A percentile compares a stretch with the other conserved stretches of the same genome.
These are phyloP conservation scores for Annulohypoxylon nitens DNA, from an alignment of 495 filamentous ascomycete species.

Conservation along the genomic window DNA sequence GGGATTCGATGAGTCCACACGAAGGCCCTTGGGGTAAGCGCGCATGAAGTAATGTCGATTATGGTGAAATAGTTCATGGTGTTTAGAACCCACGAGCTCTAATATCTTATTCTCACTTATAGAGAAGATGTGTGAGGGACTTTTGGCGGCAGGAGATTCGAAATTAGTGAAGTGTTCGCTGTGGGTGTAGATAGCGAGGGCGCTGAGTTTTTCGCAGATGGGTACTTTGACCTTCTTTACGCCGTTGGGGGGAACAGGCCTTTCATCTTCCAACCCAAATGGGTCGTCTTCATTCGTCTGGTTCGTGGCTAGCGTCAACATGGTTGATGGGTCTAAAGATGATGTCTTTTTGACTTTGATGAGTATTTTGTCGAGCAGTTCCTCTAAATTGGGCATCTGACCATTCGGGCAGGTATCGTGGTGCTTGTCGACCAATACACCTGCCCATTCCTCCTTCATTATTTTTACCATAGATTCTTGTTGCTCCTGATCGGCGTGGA, in stretches of 20 bases:
- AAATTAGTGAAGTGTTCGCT: constrained; percentile 82
- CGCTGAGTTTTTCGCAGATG: constrained; percentile 77
- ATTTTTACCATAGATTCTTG: constrained; percentile 93
- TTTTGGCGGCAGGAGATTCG: constrained; percentile 64
- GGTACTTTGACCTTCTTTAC: constrained; percentile 65
- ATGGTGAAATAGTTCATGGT: constrained; percentile 77
- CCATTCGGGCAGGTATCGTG: constrained; percentile 60
- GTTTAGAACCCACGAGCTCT: constrained; percentile 67
- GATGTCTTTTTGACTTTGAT: constrained; percentile 87
- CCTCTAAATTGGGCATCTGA: constrained; percentile 75
- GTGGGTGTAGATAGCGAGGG: constrained; percentile 85
- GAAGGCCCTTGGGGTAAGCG: constrained; percentile 83
- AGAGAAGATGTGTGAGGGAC: constrained; percentile 86
- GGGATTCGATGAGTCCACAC: constrained; percentile 85
- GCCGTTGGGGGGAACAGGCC: constrained; percentile 24
- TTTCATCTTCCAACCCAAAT: constrained; percentile 52
- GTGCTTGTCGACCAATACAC: constrained; percentile 73
- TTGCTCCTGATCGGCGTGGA: constrained; percentile 83
- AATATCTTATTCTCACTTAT: constrained; percentile 81
- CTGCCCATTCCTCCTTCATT: constrained; percentile 87
- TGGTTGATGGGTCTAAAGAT: constrained; percentile 46
- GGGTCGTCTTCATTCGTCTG: constrained; percentile 50
- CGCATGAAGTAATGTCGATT: constrained; percentile 90
- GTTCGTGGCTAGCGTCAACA: constrained; percentile 41
- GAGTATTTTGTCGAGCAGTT: constrained; percentile 82